Evolutionary conservation across 163 green algal species (phyloP).

Genomic region (Chloroidium sp.): DNA sequence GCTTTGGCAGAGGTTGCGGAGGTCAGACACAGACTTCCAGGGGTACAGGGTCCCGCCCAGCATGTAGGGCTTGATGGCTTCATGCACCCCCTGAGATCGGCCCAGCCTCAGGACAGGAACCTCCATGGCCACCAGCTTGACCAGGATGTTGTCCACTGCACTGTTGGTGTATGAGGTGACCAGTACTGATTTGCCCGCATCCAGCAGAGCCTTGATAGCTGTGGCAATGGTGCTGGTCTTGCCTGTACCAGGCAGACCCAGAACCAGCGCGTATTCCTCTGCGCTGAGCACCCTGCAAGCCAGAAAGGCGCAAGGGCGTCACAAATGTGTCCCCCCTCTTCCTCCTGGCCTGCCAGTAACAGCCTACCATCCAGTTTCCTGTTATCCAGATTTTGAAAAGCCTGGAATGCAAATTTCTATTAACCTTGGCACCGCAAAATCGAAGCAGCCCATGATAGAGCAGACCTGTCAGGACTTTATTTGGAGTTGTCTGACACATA

Average conservation of each 20-base stretch:
- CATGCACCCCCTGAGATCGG: slow-evolving; percentile 38
- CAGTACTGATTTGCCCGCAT: slow-evolving; percentile 55
- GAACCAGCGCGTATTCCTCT: slow-evolving; percentile 71
- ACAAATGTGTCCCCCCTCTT: too few relatives aligned
- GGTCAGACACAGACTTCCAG: too few relatives aligned
- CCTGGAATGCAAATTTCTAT: too few relatives aligned
- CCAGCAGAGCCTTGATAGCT: slow-evolving; percentile 46
- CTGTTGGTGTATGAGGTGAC: slow-evolving; percentile 91
- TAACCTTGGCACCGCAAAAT: too few relatives aligned
- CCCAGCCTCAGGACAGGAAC: slow-evolving; percentile 69
- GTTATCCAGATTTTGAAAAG: too few relatives aligned
- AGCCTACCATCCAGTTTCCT: too few relatives aligned
- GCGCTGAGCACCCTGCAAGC: slow-evolving; percentile 38
- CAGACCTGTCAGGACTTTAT: too few relatives aligned
- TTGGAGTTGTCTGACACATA: too few relatives aligned
- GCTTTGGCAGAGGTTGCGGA: too few relatives aligned
- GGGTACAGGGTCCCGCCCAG: slow-evolving; percentile 27
- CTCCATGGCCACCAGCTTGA: slow-evolving; percentile 45
- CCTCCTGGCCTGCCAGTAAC: too few relatives aligned
- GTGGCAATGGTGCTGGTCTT: slow-evolving; percentile 84
- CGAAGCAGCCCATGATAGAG: too few relatives aligned
- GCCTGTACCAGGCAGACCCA: slow-evolving; percentile 83
- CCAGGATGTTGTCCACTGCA: slow-evolving; percentile 89
- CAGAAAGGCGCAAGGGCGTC: too few relatives aligned
- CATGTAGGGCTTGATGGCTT: slow-evolving; percentile 36